phyloP scores from a whole-genome alignment of 2,329 filamentous ascomycete genomes.

The Corynespora cassiicola region DNA sequence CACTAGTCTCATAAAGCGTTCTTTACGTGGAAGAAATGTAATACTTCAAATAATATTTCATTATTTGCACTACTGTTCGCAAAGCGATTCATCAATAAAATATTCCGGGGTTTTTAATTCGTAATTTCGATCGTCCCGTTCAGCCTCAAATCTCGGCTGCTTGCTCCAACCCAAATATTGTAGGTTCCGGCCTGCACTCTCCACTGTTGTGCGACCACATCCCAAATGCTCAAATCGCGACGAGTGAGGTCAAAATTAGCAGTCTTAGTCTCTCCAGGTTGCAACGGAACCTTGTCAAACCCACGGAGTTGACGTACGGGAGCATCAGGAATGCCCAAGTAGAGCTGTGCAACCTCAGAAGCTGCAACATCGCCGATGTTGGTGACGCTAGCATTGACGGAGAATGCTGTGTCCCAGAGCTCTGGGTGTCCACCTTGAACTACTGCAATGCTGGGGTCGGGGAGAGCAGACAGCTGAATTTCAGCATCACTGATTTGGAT shows the following conservation, averaged over 20 bases:
- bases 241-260: constrained; percentile 74
- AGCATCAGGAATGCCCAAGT: constrained; percentile 70
- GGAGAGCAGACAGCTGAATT: constrained; percentile 64
- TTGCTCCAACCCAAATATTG: constrained; percentile 41
- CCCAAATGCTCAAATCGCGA: constrained; percentile 87
- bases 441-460: constrained; percentile 50
- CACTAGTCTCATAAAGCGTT: too few relatives aligned
- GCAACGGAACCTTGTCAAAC: constrained; percentile 77
- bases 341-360: constrained; percentile 75
- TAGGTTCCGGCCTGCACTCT: constrained; percentile 50
- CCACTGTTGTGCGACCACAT: constrained; percentile 78
- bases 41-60: too few relatives aligned
- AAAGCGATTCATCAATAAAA: too few relatives aligned
- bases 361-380: constrained; percentile 72
- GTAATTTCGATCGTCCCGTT: constrained; percentile 7
- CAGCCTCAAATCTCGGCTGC: constrained; percentile 41
- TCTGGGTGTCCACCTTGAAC: constrained; percentile 45
- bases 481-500: constrained; percentile 60
- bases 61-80: too few relatives aligned
- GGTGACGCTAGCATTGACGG: constrained; percentile 67
- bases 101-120: too few relatives aligned
- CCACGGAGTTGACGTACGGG: constrained; percentile 70
- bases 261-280: constrained; percentile 67
- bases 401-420: constrained; percentile 73
- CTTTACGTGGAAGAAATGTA: too few relatives aligned